Evolutionary conservation across 2,329 filamentous ascomycete species (phyloP), one percentile per base, ranked within the genome.

Genomic region (Beauveria rudraprayagi): DNA sequence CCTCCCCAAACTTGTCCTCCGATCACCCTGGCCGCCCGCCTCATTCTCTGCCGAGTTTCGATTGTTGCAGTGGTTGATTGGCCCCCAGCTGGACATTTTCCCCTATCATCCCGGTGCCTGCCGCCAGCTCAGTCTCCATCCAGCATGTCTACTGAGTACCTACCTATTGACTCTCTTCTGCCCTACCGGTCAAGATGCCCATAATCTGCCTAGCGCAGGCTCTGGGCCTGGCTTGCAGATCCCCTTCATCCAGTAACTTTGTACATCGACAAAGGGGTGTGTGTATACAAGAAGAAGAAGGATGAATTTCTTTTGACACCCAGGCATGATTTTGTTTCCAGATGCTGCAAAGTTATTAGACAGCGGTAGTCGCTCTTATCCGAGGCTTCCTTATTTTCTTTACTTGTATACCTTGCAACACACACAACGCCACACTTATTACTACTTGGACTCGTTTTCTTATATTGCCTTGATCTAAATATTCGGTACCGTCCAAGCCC

Each of bases 301-400:
- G 16, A 46, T 44, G 14, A 10, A 7, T 22, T 22, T 22, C 22
- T 8, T 3, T 37, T 40, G 30, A n/a, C 54, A 37, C 55, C 56
- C 37, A 59, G 44, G 14, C 56, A 24, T 22, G 11, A 44, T 44
- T 34, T 44, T 34, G n/a, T 52, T 52, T n/a, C 5, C 24, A 53
- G 57, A 40, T 53, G 19, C 40, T 19, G 16, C 40, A 41, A 50
- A 40, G 44, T 37, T 59, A 60, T 60, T 60, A 60, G 37, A 60
- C 48, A 47, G 26, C 48, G 40, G 40, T 17, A 46, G 48, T 60
- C 48, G 48, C 56, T 46, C 56, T 17, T 43, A 10, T 48, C 22
- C 22, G 22, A 7, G 16, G 8, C 40, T 30, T 44, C 7, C 48
- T 10, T 22, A 22, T 7, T n/a, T 28, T 53, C 16, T n/a, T 59